A percentile compares a stretch with the other conserved stretches of the same genome.
These are phyloP conservation scores for Didymella pomorum DNA, from an alignment of 2,329 filamentous ascomycete species.

Conservation along the genomic window DNA sequence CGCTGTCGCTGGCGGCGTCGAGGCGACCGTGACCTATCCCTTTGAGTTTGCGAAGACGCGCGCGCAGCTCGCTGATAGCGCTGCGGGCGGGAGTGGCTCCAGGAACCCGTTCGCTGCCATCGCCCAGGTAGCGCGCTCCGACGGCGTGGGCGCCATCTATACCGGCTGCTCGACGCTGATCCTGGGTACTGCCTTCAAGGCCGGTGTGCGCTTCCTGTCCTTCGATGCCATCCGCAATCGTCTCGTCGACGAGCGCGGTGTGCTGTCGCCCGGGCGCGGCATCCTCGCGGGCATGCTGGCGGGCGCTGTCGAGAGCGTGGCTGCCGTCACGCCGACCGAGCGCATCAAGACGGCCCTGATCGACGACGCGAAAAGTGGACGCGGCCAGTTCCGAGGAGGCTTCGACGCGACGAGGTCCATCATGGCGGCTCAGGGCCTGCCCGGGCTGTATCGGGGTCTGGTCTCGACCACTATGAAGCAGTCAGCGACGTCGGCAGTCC, in stretches of 20 bases:
- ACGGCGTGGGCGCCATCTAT: slow-evolving; percentile 44
- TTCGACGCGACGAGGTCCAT: slow-evolving; percentile 42
- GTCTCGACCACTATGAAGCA: slow-evolving; percentile 59
- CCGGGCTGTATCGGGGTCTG: slow-evolving; percentile 57
- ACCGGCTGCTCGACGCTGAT: slow-evolving; percentile 43
- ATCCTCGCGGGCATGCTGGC: slow-evolving; percentile 42
- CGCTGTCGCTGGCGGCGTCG: slow-evolving; percentile 61
- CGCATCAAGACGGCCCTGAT: slow-evolving; percentile 48
- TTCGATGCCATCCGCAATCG: slow-evolving; percentile 42
- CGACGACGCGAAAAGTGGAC: slow-evolving; percentile 38
- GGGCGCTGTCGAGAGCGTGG: slow-evolving; percentile 38
- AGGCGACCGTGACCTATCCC: slow-evolving; percentile 58
- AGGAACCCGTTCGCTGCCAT: slow-evolving; percentile 37
- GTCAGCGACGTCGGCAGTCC: slow-evolving; percentile 57
- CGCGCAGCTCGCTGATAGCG: slow-evolving; percentile 41
- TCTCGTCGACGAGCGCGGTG: slow-evolving; percentile 41
- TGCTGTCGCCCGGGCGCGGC: slow-evolving; percentile 35
- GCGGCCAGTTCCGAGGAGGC: slow-evolving; percentile 31
- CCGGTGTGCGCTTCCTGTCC: slow-evolving; percentile 43
- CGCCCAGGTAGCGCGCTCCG: slow-evolving; percentile 25
- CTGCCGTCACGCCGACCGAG: slow-evolving; percentile 46
- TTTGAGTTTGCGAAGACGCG: slow-evolving; percentile 48
- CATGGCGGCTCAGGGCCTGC: slow-evolving; percentile 53
- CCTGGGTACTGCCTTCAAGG: slow-evolving; percentile 44
- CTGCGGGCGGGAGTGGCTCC: background rate